Evolutionary conservation across 2,329 filamentous ascomycete species (phyloP).

Genomic region (Aspergillus pseudotamarii): DNA sequence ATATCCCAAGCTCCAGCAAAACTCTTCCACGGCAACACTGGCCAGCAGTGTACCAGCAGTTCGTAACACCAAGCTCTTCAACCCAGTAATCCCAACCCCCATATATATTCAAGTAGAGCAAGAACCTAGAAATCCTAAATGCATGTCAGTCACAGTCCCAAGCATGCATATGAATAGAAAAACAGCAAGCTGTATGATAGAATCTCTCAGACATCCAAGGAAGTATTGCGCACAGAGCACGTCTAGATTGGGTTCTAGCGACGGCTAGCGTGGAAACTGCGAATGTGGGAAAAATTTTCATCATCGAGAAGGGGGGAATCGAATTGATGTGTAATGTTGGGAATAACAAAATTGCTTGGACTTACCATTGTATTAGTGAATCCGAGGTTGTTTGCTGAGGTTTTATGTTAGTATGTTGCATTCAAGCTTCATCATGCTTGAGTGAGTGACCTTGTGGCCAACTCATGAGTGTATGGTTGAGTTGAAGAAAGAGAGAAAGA

Average conservation of each 20-base stretch:
- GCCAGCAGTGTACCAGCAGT: neutral
- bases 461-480: neutral
- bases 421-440: conserved; percentile 13
- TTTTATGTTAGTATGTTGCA: neutral
- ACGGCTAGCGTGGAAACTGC: conserved; percentile 45
- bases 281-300: conserved; percentile 48
- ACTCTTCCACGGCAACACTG: neutral
- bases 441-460: neutral
- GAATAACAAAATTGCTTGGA: neutral
- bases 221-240: conserved; percentile 40
- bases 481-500: neutral
- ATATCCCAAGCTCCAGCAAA: neutral
- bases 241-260: conserved; percentile 39
- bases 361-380: neutral
- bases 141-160: conserved; percentile 3
- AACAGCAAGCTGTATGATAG: neutral
- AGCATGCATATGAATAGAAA: neutral
- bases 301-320: conserved; percentile 28
- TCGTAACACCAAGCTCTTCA: too few relatives aligned
- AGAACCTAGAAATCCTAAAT: neutral
- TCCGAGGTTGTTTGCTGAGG: neutral
- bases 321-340: neutral
- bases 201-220: conserved; percentile 42
- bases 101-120: neutral
- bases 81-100: neutral